phyloP scores from a whole-genome alignment of 75 land plant species.

The Chamaecyparis obtusa region DNA sequence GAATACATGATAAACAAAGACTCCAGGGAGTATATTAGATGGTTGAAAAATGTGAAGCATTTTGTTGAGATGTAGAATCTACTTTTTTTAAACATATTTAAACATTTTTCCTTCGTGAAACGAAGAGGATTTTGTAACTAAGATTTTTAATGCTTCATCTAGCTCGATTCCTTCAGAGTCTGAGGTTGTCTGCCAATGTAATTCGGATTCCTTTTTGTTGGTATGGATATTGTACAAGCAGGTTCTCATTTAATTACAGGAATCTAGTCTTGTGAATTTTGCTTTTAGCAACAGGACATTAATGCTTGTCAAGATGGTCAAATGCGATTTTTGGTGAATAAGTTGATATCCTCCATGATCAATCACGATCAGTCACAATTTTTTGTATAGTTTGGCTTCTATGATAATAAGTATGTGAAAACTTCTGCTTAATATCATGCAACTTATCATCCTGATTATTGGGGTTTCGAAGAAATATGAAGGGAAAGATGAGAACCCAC shows the following conservation, averaged over 20 bases:
- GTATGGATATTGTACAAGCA: background rate
- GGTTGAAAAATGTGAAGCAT: slow-evolving; percentile 61
- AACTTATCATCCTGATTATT: too few relatives aligned
- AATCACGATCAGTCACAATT: too few relatives aligned
- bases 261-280: background rate
- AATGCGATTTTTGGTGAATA: background rate
- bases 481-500: too few relatives aligned
- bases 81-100: background rate
- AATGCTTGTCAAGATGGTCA: background rate
- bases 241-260: background rate
- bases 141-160: background rate
- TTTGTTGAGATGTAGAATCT: slow-evolving; percentile 39
- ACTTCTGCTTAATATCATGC: too few relatives aligned
- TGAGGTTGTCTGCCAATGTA: background rate
- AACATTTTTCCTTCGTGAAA: background rate
- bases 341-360: too few relatives aligned
- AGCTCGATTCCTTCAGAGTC: background rate
- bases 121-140: background rate
- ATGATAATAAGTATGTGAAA: too few relatives aligned
- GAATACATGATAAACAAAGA: slow-evolving; percentile 79
- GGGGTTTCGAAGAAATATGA: too few relatives aligned
- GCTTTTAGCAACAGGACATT: background rate
- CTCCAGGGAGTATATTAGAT: slow-evolving; percentile 45
- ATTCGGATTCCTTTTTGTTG: background rate
- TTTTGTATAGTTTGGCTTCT: too few relatives aligned